These are phyloP conservation scores for Achlya hypogyna DNA, from an alignment of 352 stramenopile genomes.

Conservation along the genomic window DNA sequence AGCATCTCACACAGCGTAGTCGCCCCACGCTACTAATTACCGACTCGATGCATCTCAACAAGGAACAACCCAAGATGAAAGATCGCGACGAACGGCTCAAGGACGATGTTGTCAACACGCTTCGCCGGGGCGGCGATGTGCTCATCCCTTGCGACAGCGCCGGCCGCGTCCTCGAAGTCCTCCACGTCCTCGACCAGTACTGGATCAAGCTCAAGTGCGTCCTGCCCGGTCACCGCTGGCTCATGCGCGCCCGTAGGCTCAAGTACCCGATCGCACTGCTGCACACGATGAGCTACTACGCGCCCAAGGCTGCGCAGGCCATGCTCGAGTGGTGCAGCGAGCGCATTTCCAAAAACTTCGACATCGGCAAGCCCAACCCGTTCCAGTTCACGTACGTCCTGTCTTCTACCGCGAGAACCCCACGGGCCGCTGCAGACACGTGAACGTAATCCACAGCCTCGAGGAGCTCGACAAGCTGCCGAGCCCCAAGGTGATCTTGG, in stretches of 20 bases:
- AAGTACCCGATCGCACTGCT: slow-evolving; percentile 77
- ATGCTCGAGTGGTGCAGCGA: slow-evolving; percentile 89
- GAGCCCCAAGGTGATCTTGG: slow-evolving; percentile 78
- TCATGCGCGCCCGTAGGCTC: slow-evolving; percentile 30
- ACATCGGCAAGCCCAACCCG: slow-evolving; percentile 78
- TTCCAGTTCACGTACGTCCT: slow-evolving; percentile 76
- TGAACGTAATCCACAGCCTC: slow-evolving; percentile 77
- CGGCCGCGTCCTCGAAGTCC: slow-evolving; percentile 91
- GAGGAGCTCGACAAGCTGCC: slow-evolving; percentile 81
- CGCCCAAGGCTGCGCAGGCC: slow-evolving; percentile 73
- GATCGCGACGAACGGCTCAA: slow-evolving; percentile 87
- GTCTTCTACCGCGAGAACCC: background rate
- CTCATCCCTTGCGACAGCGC: slow-evolving; percentile 92
- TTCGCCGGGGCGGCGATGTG: slow-evolving; percentile 90
- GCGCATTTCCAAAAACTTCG: slow-evolving; percentile 84
- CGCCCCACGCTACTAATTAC: slow-evolving; percentile 81
- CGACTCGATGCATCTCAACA: slow-evolving; percentile 82
- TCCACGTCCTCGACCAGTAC: slow-evolving; percentile 91
- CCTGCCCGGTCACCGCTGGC: slow-evolving; percentile 4
- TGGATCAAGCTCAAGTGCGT: slow-evolving; percentile 92
- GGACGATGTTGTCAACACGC: slow-evolving; percentile 87
- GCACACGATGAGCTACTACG: slow-evolving; percentile 87
- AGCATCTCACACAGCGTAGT: slow-evolving; percentile 25
- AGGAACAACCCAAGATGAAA: slow-evolving; percentile 80
- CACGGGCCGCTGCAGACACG: slow-evolving; percentile 42